These are phyloP conservation scores for Phlebiopsis flavidoalba DNA, from an alignment of 768 basidiomycete genomes.

Conservation along the genomic window DNA sequence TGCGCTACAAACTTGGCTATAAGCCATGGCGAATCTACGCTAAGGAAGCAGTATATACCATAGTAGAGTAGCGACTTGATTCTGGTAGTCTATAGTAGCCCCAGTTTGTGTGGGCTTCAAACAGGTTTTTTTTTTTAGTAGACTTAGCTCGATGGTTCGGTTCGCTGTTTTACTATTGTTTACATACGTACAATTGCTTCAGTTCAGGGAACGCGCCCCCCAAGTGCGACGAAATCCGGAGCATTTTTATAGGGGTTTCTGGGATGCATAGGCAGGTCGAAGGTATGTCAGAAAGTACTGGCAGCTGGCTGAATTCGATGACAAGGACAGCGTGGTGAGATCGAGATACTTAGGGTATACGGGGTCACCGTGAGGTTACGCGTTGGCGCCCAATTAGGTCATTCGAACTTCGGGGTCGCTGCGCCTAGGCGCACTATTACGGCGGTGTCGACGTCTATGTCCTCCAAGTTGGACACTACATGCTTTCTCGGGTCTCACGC, in stretches of 20 bases:
- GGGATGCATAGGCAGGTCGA: constrained; percentile 33
- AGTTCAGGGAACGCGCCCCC: constrained; percentile 53
- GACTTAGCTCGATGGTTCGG: neutral
- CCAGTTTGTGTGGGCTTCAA: constrained; percentile 20
- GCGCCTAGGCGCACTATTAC: neutral
- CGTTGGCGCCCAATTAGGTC: neutral
- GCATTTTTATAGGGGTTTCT: constrained; percentile 41
- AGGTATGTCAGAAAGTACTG: too few relatives aligned
- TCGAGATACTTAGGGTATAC: neutral
- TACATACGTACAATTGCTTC: constrained; percentile 41
- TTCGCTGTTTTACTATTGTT: neutral
- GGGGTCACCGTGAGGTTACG: neutral
- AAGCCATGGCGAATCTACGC: neutral
- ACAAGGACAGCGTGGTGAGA: neutral
- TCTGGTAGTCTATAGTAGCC: constrained; percentile 67
- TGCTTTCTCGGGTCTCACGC: neutral
- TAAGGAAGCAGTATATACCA: constrained; percentile 37
- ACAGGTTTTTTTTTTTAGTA: too few relatives aligned
- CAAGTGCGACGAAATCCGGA: constrained; percentile 58
- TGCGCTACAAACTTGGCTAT: constrained; percentile 26
- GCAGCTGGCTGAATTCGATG: too few relatives aligned
- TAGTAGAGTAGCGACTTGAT: constrained; percentile 63
- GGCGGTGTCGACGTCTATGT: neutral
- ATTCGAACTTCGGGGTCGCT: neutral
- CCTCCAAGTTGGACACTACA: neutral